Evolutionary conservation across 1,139 yeast genomes (phyloP).

Genomic region (Magnusiomyces starmeri): DNA sequence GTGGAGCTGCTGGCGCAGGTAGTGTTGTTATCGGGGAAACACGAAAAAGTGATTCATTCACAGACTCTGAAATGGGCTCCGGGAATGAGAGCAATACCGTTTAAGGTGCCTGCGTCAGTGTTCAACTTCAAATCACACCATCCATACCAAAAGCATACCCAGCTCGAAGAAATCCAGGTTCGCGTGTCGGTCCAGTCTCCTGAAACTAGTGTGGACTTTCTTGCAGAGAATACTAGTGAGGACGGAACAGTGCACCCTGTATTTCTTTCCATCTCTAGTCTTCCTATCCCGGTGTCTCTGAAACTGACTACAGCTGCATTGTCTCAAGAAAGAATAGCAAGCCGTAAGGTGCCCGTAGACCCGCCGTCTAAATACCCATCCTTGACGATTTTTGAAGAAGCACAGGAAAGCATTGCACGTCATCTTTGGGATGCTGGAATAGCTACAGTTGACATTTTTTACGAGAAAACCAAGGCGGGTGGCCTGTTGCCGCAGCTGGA

Average conservation of each 20-base stretch:
- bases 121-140: too few relatives aligned
- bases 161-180: constrained; percentile 3
- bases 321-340: not conserved
- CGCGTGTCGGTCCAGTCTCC: constrained; percentile 13
- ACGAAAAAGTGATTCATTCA: constrained; percentile 6
- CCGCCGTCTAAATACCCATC: too few relatives aligned
- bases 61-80: constrained; percentile 11
- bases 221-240: constrained; percentile 10
- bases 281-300: too few relatives aligned
- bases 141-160: not conserved
- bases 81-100: constrained; percentile 12
- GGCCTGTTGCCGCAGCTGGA: not conserved
- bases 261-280: not conserved
- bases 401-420: constrained; percentile 26
- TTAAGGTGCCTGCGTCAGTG: constrained; percentile 2
- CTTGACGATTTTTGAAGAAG: constrained; percentile 21
- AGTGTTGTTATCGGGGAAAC: constrained; percentile 2
- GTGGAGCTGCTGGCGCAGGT: constrained; percentile 14
- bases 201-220: constrained; percentile 8
- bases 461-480: not conserved
- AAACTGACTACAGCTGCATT: too few relatives aligned
- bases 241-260: not conserved
- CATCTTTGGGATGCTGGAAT: constrained; percentile 29
- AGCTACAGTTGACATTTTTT: constrained; percentile 1
- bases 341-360: not conserved